phyloP scores from a whole-genome alignment of 805 yeast genomes.

The Saccharomycopsis oosterbeekiorum region DNA sequence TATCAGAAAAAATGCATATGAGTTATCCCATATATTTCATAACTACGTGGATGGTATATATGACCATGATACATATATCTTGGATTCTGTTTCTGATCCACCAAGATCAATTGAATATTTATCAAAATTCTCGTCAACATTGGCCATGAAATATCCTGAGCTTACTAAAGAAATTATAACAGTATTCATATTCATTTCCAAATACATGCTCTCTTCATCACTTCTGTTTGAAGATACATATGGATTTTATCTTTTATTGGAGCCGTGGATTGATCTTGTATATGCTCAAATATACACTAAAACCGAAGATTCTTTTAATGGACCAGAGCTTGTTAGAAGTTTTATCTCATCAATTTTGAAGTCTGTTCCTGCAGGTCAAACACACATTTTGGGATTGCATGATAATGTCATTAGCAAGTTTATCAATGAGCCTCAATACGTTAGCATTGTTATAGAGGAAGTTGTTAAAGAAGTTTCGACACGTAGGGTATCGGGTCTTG shows the following conservation, averaged over 20 bases:
- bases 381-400: constrained; percentile 43
- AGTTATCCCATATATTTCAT: constrained; percentile 53
- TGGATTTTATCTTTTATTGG: constrained; percentile 31
- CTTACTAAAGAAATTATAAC: constrained; percentile 47
- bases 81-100: constrained; percentile 13
- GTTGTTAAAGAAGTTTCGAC: constrained; percentile 66
- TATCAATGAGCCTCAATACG: constrained; percentile 38
- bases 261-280: constrained; percentile 71
- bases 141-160: constrained; percentile 48
- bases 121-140: constrained; percentile 36
- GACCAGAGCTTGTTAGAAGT: constrained; percentile 50
- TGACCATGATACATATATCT: constrained; percentile 36
- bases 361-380: constrained; percentile 40
- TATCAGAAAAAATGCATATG: constrained; percentile 54
- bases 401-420: constrained; percentile 59
- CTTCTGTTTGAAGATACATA: not conserved
- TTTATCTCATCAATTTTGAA: constrained; percentile 54
- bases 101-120: constrained; percentile 11
- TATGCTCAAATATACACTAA: constrained; percentile 42
- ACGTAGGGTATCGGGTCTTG: constrained; percentile 63
- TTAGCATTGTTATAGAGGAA: constrained; percentile 59
- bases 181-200: constrained; percentile 44
- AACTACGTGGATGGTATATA: constrained; percentile 48
- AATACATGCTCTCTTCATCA: constrained; percentile 22
- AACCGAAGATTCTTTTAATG: constrained; percentile 37